Evolutionary conservation across 2,329 filamentous ascomycete species (phyloP).

Genomic region (Trichoderma atroviride): DNA sequence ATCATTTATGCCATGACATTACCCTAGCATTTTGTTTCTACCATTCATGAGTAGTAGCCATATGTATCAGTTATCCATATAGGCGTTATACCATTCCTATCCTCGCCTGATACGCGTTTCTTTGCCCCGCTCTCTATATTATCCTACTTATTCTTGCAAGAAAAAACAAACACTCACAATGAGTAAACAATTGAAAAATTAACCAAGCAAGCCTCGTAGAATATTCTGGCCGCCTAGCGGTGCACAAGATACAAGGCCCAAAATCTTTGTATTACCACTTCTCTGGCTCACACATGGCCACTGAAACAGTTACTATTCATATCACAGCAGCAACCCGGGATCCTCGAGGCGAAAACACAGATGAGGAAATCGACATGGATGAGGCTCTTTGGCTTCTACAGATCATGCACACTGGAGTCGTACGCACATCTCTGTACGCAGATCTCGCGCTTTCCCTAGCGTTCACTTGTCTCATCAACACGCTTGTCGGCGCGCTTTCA

Average conservation of each 20-base stretch:
- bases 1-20: too few species aligned
- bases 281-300: background rate
- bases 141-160: too few species aligned
- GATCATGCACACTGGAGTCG: constrained; percentile 28
- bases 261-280: background rate
- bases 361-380: constrained; percentile 25
- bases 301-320: constrained; percentile 17
- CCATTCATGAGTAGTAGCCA: background rate
- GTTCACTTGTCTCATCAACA: constrained; percentile 21
- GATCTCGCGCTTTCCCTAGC: constrained; percentile 27
- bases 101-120: background rate
- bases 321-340: constrained; percentile 13
- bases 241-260: background rate
- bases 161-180: background rate
- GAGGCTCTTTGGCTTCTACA: constrained; percentile 18
- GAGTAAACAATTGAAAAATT: background rate
- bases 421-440: constrained; percentile 26
- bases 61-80: background rate
- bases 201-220: too few species aligned
- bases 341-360: constrained; percentile 21
- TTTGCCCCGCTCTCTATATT: background rate
- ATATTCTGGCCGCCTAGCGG: background rate
- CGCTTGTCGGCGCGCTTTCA: constrained; percentile 9
- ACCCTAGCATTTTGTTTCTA: background rate
- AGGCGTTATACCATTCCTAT: background rate